Evolutionary conservation across 306 rosid genomes (phyloP), one percentile per base, ranked within the genome.

Genomic region (Vigna nakashimae): DNA sequence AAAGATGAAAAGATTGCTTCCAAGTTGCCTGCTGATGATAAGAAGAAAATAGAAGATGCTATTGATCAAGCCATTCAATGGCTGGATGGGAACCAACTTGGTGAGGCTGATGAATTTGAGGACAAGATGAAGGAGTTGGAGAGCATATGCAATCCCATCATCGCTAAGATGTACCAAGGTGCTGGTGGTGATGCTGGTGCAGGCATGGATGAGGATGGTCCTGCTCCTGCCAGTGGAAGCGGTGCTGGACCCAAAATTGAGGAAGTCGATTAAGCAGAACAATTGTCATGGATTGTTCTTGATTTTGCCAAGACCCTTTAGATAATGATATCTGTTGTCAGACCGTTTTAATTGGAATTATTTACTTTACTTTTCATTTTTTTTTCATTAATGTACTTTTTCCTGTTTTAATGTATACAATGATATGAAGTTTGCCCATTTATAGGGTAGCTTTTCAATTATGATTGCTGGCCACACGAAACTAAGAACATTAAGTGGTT

Each of bases 1-100:
- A 88, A 82, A 9, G 92, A 88, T 71, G 92, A 84, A 0, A 86
- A 84, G 85, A 86, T 88, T 48, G 82, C 88, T 15, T 82, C 92
- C 4, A 86, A 88, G 87, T 59, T 88, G 4, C 17, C 86, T 0
- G 82, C 76, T 1, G 87, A 69, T 52, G 92, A 88, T 53, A 88
- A 88, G 90, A 86, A 88, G 75, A 88, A 82, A 51, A 86, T 88
- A 7, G 90, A 86, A 62, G 92, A 88, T 84, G 87, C 90, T 0
- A 86, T 88, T 55, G 90, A 88, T 17, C 68, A 70, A 66, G 85
- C 92, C 7, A 82, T 88, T 24, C 83, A 77, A 2, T 88, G 90
- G 90, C 88, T 88, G 0, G 90, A 88, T 22, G 90, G 79, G 22
- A 88, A 88, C 69, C 87, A 88, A 51, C 90, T 88, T 53, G 89